Conservation (phyloP, 306 rosid genomes). For the Quercus glauca region DNA sequence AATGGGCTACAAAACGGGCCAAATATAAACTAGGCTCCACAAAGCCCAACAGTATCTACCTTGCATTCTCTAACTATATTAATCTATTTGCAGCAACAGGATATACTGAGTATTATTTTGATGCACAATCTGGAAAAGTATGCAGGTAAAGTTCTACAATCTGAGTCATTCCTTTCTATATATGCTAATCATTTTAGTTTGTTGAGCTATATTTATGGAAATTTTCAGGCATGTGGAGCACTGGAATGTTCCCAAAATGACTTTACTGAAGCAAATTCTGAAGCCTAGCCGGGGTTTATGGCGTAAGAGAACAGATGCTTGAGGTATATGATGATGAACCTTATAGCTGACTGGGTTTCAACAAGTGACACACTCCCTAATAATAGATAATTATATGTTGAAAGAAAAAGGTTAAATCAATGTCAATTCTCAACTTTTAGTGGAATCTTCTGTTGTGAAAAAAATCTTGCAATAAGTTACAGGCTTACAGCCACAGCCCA, state of each 20-base stretch:
- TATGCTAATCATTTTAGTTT: not conserved
- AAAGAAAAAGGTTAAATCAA: not conserved
- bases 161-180: constrained; percentile 5
- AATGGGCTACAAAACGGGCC: too few relatives aligned
- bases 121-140: constrained; percentile 73
- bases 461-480: not conserved
- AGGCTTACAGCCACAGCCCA: not conserved
- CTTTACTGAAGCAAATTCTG: constrained; percentile 75
- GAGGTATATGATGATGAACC: not conserved
- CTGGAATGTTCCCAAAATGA: constrained; percentile 96
- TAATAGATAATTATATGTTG: not conserved
- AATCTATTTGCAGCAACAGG: constrained; percentile 76
- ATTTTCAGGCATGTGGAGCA: constrained; percentile 78
- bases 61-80: constrained; percentile 15
- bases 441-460: not conserved
- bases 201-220: constrained; percentile 5
- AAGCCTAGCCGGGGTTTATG: constrained; percentile 65
- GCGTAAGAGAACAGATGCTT: constrained; percentile 37
- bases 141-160: constrained; percentile 51
- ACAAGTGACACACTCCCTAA: not conserved
- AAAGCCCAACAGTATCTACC: too few relatives aligned
- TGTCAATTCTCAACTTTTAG: not conserved
- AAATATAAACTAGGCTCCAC: too few relatives aligned
- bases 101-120: constrained; percentile 85
- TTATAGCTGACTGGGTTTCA: not conserved